phyloP scores from a whole-genome alignment of 2,329 filamentous ascomycete species.

The Claviceps sp. region DNA sequence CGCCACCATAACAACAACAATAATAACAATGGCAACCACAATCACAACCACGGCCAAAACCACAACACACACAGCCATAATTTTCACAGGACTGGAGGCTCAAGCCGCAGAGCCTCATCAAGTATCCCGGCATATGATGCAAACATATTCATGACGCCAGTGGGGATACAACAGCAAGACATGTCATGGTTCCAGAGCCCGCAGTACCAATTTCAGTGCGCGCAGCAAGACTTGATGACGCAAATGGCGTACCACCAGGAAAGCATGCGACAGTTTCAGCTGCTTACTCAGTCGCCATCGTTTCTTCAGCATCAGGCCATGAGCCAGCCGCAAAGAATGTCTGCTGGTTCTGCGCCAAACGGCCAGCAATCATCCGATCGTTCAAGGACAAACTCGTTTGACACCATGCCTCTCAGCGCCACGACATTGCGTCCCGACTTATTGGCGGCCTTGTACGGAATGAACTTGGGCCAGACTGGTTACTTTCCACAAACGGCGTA shows the following conservation, averaged over 20 bases:
- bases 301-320: constrained; percentile 23
- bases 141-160: constrained; percentile 30
- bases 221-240: constrained; percentile 25
- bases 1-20: constrained; percentile 26
- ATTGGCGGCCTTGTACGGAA: constrained; percentile 33
- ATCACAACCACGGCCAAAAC: constrained; percentile 23
- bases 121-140: constrained; percentile 37
- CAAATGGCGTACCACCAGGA: constrained; percentile 27
- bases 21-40: constrained; percentile 22
- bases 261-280: constrained; percentile 20
- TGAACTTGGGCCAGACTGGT: constrained; percentile 24
- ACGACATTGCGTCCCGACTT: constrained; percentile 40
- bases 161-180: constrained; percentile 32
- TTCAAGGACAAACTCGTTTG: constrained; percentile 49
- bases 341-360: constrained; percentile 12
- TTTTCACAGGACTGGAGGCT: constrained; percentile 16
- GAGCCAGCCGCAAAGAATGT: constrained; percentile 19
- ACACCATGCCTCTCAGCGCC: constrained; percentile 45
- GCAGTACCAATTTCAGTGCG: constrained; percentile 27
- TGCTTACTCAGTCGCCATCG: constrained; percentile 22
- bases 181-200: constrained; percentile 34
- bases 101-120: constrained; percentile 39
- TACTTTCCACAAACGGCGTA: constrained; percentile 37
- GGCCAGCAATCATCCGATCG: constrained; percentile 28
- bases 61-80: constrained; percentile 28